Base-by-base conservation (phyloP, 2,329 filamentous ascomycete genomes). In the Trichoderma endophyticum region DNA sequence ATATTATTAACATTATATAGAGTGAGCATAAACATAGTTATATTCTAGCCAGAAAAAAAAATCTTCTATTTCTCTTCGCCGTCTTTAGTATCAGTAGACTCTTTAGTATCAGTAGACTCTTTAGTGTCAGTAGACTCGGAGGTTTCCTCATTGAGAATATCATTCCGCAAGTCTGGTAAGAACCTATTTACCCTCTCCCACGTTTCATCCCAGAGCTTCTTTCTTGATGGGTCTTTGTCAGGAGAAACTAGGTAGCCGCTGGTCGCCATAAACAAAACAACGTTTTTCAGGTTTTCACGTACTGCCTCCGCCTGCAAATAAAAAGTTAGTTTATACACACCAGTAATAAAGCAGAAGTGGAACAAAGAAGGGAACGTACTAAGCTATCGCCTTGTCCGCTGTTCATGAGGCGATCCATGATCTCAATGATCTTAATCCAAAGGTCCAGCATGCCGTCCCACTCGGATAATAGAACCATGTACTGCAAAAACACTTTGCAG, bases 361-460 rank as follows among this genome's bases (percentile, higher is more conserved):
- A 21, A 34, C 48, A 34, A 12, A 3, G 30, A 6, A 21, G 26
- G 54, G 54, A 43, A 86, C 91, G 83, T 88, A 95, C 93, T 79
- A 97, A 83, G 77, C 92, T 95, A 78, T 97, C 94, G 28, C 93
- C 93, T 81, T 97, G 94, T 0, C 95, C 95, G 78, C 93, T 96
- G 78, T 98, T 97, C 91, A 98, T 97, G 75, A 99, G 87, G 28
- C 96, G 90, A 80, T 99, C 96, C 89, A 99, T 94, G 69, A 98
- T 93, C 76, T 95, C 94, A 75, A 98, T 88, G 70, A 98, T 97
- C 80, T 92, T 92, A 60, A 96, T 84, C 96, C 96, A 99, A 12
- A 98, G 86, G 79, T 96, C 93, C 51, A 97, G 84, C 90, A 98
- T 94, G 24, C 93, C 94, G 26, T 95, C 92, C 89, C 93, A 95